Base-by-base conservation (phyloP, 202 grass and related monocot species). In the Panicum hallii region DNA sequence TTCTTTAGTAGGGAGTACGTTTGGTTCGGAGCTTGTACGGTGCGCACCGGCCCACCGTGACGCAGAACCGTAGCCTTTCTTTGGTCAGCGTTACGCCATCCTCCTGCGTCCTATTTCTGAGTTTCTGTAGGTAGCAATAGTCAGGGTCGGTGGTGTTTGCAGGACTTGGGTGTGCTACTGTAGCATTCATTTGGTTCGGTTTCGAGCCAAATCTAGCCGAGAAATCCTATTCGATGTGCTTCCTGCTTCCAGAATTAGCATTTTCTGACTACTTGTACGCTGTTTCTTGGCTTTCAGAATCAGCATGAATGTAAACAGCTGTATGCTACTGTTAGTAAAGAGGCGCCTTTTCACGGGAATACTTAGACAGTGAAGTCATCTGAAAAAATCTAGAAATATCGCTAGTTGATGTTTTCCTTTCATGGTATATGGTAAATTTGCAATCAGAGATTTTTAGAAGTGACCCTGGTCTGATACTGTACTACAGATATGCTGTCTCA, bases 31-130 rank as follows among this genome's bases (percentile, higher is more conserved):
- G 42, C 23, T 53, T 80, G 68, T 47, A 78, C 58, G 38, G 14
- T 80, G 32, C 69, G 16, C 52, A 3, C 70, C n/a, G 36, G 36
- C 36, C 4, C 12, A 23, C 26, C 63, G 45, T 90, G 89, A 81
- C 63, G 89, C 69, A 41, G 62, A 64, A 42, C 40, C 12, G 8
- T 49, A 70, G 44, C 2, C 56, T 22, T 26, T 81, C 85, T 81
- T 77, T 10, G 70, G 40, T 90, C 89, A 87, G 70, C 89, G 14
- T 75, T 48, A 75, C 84, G 7, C 1, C 84, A 68, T 53, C 30
- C 57, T 68, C 4, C 67, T 60, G 17, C 6, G 19, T 78, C 72
- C 73, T 11, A n/a, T 72, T 79, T 58, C 50, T 61, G 40, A 63
- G 28, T 30, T 63, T 82, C 41, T 4, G 55, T 70, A 48, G 57